Evolutionary conservation across 1,139 yeast species (phyloP).

Genomic region (Diutina neorugosa): DNA sequence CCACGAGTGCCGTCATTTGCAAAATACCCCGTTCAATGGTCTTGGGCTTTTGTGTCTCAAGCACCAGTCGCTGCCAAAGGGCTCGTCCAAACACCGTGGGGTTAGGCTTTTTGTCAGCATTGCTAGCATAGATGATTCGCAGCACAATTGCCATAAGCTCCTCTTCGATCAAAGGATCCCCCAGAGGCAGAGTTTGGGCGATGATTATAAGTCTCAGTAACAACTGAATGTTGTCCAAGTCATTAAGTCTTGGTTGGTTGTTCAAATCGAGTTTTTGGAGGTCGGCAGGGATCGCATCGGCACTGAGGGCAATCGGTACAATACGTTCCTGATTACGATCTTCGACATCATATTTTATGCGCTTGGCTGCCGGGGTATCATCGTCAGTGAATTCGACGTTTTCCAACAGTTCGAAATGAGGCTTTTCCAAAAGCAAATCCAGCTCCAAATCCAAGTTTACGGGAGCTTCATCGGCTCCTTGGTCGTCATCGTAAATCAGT

Average conservation of each 20-base stretch:
- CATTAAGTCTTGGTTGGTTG: constrained; percentile 60
- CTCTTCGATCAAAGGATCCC: constrained; percentile 63
- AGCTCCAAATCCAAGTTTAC: constrained; percentile 57
- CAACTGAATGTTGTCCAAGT: constrained; percentile 62
- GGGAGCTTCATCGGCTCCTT: constrained; percentile 19
- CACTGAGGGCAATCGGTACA: constrained; percentile 49
- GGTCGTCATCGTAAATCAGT: constrained; percentile 13
- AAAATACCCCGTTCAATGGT: constrained; percentile 90
- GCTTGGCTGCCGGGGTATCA: constrained; percentile 20
- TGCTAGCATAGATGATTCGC: constrained; percentile 45
- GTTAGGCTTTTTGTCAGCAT: constrained; percentile 34
- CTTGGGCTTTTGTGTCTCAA: constrained; percentile 71
- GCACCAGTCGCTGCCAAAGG: constrained; percentile 78
- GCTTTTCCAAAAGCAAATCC: constrained; percentile 69
- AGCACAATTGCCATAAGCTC: constrained; percentile 66
- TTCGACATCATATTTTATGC: constrained; percentile 27
- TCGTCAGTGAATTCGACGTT: constrained; percentile 26
- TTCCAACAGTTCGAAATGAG: constrained; percentile 51
- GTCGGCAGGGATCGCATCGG: constrained; percentile 49
- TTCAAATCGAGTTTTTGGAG: constrained; percentile 63
- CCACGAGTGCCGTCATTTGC: constrained; percentile 87
- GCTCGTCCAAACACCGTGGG: constrained; percentile 80
- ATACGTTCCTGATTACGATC: constrained; percentile 22
- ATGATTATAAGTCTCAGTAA: constrained; percentile 55
- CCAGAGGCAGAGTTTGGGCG: constrained; percentile 61